Conservation (phyloP, 495 filamentous ascomycete genomes). For the Rhizodiscina lignyota region DNA sequence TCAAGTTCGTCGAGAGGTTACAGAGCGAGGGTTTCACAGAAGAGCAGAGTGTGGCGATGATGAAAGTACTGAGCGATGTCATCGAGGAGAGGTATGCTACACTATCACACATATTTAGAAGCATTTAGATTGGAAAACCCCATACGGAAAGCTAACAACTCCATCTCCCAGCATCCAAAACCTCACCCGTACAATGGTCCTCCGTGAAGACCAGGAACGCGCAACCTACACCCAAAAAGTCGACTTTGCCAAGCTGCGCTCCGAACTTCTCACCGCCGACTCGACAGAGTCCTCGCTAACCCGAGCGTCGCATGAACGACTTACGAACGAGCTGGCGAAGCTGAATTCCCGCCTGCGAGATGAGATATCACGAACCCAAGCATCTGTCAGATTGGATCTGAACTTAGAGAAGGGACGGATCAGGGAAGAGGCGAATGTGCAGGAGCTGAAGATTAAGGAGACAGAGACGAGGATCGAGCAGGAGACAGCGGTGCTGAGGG, state of each 20-base stretch:
- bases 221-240: conserved; percentile 97
- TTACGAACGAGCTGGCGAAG: conserved; percentile 89
- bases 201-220: conserved; percentile 77
- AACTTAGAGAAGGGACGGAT: conserved; percentile 97
- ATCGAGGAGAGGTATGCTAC: conserved; percentile 67
- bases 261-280: conserved; percentile 80
- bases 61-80: conserved; percentile 91
- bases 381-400: conserved; percentile 74
- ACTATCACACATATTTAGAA: background rate
- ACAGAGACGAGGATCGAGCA: conserved; percentile 97
- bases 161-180: conserved; percentile 61
- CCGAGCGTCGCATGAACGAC: conserved; percentile 74
- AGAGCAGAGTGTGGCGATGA: conserved; percentile 88
- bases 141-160: background rate
- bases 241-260: conserved; percentile 96
- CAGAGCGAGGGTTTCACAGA: conserved; percentile 88
- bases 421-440: conserved; percentile 87
- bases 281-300: conserved; percentile 79
- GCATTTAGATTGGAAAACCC: no score
- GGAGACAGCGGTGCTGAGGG: conserved; percentile 78
- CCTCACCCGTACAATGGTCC: conserved; percentile 93
- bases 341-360: conserved; percentile 76
- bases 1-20: conserved; percentile 89
- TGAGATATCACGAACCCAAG: conserved; percentile 87
- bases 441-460: conserved; percentile 97